Evolutionary conservation across 2,329 filamentous ascomycete species (phyloP).

Genomic region (Colletotrichum godetiae): DNA sequence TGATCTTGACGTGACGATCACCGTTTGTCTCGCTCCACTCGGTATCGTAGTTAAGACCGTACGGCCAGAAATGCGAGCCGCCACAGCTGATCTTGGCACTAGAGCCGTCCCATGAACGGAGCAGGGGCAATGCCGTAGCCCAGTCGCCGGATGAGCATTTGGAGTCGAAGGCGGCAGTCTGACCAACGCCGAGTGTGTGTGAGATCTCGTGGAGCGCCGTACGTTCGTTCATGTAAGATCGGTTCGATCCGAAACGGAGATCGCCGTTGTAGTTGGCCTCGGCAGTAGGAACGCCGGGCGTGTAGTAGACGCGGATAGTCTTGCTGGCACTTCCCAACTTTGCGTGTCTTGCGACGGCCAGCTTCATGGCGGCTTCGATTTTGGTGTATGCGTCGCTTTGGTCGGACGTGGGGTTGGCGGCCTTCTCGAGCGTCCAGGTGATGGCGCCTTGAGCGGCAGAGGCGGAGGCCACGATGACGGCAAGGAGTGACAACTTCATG

Average conservation of each 20-base stretch:
- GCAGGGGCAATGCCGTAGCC: constrained; percentile 52
- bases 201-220: constrained; percentile 61
- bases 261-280: constrained; percentile 59
- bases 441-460: constrained; percentile 49
- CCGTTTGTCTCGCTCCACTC: constrained; percentile 59
- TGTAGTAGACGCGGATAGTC: constrained; percentile 52
- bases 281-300: constrained; percentile 56
- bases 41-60: constrained; percentile 54
- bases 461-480: constrained; percentile 43
- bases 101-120: constrained; percentile 53
- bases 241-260: constrained; percentile 58
- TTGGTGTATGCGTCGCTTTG: constrained; percentile 54
- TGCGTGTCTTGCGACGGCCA: constrained; percentile 54
- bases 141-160: constrained; percentile 54
- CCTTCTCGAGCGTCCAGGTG: constrained; percentile 51
- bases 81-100: constrained; percentile 52
- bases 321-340: constrained; percentile 49
- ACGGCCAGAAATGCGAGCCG: constrained; percentile 54
- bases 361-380: constrained; percentile 55
- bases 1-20: constrained; percentile 53
- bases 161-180: constrained; percentile 52
- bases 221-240: constrained; percentile 60
- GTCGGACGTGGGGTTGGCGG: constrained; percentile 51
- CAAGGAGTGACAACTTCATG: constrained; percentile 42
- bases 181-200: constrained; percentile 60